Percentiles rank a stretch among this genome's conserved stretches.
Evolutionary conservation across 306 rosid genomes (phyloP).

Genomic region (Medicago ruthenica): DNA sequence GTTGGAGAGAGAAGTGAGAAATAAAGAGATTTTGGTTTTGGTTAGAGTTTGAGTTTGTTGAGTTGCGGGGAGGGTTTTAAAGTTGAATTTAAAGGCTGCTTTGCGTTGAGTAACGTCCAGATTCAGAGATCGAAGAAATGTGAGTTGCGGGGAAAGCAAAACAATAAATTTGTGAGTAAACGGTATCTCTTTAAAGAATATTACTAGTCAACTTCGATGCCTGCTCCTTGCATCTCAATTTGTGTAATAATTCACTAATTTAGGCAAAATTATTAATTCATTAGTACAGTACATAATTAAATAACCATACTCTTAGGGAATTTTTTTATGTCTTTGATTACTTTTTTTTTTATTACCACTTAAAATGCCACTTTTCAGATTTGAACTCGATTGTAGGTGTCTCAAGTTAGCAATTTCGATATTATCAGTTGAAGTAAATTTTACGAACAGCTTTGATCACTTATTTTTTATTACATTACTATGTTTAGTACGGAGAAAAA

Average conservation of each 20-base stretch:
- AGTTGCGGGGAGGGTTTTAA: not conserved
- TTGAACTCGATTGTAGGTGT: too few relatives aligned
- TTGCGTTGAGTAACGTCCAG: slow-evolving; percentile 47
- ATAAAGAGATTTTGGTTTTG: not conserved
- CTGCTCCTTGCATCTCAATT: not conserved
- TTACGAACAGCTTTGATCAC: too few relatives aligned
- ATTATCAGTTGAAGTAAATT: too few relatives aligned
- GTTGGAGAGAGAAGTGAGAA: not conserved
- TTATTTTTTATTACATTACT: not conserved
- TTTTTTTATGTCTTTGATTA: too few relatives aligned
- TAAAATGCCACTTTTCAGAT: too few relatives aligned
- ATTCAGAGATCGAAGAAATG: slow-evolving; percentile 47
- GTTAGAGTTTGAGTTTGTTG: not conserved
- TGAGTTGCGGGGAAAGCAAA: slow-evolving; percentile 46
- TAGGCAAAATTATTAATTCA: too few relatives aligned
- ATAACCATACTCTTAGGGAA: not conserved
- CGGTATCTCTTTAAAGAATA: slow-evolving; percentile 38
- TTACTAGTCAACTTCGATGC: slow-evolving; percentile 43
- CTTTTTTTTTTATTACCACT: too few relatives aligned
- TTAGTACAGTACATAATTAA: too few relatives aligned
- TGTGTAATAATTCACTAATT: not conserved
- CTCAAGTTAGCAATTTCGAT: too few relatives aligned
- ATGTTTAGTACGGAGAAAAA: not conserved
- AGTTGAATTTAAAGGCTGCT: not conserved
- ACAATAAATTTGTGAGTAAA: slow-evolving; percentile 39